Base-by-base conservation (phyloP, 306 rosid species). In the Castanospermum australe region DNA sequence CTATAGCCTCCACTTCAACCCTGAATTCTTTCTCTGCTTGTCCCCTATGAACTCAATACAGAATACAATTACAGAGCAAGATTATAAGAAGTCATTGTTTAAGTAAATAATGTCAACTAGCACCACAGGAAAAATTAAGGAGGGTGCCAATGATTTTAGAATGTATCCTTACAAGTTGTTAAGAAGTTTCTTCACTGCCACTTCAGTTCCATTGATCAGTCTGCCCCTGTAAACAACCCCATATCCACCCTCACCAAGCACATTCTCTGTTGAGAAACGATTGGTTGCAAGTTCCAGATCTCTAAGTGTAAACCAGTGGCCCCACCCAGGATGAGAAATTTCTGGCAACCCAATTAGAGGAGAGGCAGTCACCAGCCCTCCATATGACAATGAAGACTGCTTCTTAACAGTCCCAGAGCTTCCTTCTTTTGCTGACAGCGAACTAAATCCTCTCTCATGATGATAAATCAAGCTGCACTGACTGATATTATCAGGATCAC, bases 1-100 rank as follows among this genome's bases (percentile, higher is more conserved):
- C 99, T 68, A 94, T 94, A 48, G 99, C 99, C 84, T 94, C 99
- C 83, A 94, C 99, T 88, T 94, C 97, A 79, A 94, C 99, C 81
- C 97, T 86, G 85, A 94, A 94, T 87, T 94, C 99, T 84, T 88
- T 94, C 91, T 94, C 99, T 20, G 99, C 99, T 71, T 94, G 99
- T 66, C 99, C 99, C 90, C 99, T 94, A 56, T 38, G 73, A 66
- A 79, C 64, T 75, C 83, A 81, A 68, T 62, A 55, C 5, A 67
- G 55, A 71, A 73, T 4, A 24, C 28, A 75, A 75, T 79, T 60
- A 80, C 32, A 41, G 60, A 63, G 57, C 13, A 20, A 61, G 41
- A 50, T 84, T 77, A 59, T 67, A 66, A 47, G 24, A 77, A 72
- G 44, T 61, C 81, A 78, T 17, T 6, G 18, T 54, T 45, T 51